Evolutionary conservation across 2,329 filamentous ascomycete species (phyloP), one percentile per base, ranked within the genome.

Genomic region (Escovopsis sp.): DNA sequence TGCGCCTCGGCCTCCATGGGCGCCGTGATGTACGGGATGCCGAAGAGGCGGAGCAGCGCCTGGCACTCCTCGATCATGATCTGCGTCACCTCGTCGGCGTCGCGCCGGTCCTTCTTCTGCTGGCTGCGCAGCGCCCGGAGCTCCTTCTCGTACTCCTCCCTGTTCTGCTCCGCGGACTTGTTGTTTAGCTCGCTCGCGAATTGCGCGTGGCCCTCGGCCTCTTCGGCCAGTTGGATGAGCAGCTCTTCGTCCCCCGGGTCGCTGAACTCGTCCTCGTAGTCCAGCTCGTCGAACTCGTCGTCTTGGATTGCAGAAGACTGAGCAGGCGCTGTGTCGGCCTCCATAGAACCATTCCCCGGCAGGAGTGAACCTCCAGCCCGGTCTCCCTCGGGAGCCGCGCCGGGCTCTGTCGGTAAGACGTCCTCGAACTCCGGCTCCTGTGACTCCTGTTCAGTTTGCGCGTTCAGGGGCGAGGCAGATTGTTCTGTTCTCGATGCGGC

Each of bases 1-100:
- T 98, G 90, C 0, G 90, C 90, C 65, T 98, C 90, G 0, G 90
- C 90, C 67, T 98, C 90, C 90, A 96, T 96, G 0, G 92, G 92
- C 0, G 90, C 90, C 0, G 88, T 98, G 46, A 98, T 79, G 51
- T 98, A 98, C 0, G 90, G 90, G 10, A 98, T 73, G 1, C 90
- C 90, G 54, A 98, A 98, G 8, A 94, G 71, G 5, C 76, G 72
- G 15, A 98, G 72, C 0, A 98, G 70, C 31, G 90, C 79, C 53
- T 98, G 90, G 43, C 90, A 96, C 57, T 98, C 92, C 1, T 79
- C 75, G 28, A 96, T 76, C 90, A 98, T 98, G 45, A 88, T 79
- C 45, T 93, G 83, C 0, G 87, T 93, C 4, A 98, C 88, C 56
- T 98, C 90, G 48, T 98, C 92, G 0, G 92, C 88, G 52, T 98